A percentile compares a stretch with the other conserved stretches of the same genome.
Evolutionary conservation across 2,329 filamentous ascomycete genomes (phyloP).

Genomic region (Fusarium sp.): DNA sequence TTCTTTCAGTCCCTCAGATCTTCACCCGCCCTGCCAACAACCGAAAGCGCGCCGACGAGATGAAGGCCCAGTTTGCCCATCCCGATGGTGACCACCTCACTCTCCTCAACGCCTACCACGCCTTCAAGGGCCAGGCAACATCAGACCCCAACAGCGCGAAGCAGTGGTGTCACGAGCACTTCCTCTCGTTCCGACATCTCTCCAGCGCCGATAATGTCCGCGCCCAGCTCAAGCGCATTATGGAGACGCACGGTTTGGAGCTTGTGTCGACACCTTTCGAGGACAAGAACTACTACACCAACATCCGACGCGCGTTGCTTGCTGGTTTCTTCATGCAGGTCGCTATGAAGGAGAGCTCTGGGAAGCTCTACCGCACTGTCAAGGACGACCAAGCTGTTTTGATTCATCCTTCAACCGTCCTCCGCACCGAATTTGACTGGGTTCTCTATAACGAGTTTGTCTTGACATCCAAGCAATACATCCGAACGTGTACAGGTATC

Average conservation of each 20-base stretch:
- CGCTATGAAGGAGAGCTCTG: constrained; percentile 88
- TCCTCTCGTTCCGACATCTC: constrained; percentile 88
- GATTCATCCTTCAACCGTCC: constrained; percentile 91
- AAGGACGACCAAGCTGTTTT: constrained; percentile 97
- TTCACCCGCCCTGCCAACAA: constrained; percentile 89
- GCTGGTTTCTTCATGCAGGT: constrained; percentile 99
- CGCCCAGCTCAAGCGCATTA: constrained; percentile 90
- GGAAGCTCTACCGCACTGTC: constrained; percentile 93
- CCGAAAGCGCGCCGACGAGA: constrained; percentile 93
- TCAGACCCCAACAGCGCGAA: constrained; percentile 76
- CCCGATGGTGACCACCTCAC: constrained; percentile 95
- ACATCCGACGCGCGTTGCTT: constrained; percentile 92
- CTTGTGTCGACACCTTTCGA: constrained; percentile 91
- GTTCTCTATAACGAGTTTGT: constrained; percentile 99
- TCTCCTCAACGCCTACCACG: constrained; percentile 97
- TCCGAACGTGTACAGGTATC: constrained; percentile 91
- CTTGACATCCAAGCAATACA: constrained; percentile 97
- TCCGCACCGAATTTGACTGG: constrained; percentile 93
- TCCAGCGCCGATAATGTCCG: constrained; percentile 96
- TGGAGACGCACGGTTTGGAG: constrained; percentile 91
- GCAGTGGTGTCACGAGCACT: constrained; percentile 98
- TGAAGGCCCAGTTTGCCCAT: constrained; percentile 95
- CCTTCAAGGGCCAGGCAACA: constrained; percentile 82
- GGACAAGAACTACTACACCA: constrained; percentile 97
- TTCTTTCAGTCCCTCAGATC: constrained; percentile 94